Percentiles rank a stretch among this genome's conserved stretches.
phyloP scores from a whole-genome alignment of 1,284 basidiomycete species.

The Phellinidium pouzarii region DNA sequence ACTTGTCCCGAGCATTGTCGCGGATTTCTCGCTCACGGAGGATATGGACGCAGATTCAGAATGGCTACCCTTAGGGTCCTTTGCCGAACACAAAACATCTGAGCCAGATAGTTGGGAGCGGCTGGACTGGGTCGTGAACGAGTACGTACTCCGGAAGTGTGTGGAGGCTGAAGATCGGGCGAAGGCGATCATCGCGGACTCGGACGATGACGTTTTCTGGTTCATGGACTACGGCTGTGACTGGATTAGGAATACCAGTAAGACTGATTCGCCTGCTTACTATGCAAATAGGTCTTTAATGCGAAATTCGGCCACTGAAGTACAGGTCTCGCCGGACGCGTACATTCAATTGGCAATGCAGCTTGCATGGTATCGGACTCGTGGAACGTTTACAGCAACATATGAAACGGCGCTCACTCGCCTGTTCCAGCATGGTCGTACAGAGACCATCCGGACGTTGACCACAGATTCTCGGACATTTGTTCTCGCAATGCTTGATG shows the following conservation, averaged over 20 bases:
- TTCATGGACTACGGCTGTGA: conserved; percentile 84
- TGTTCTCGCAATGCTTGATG: conserved; percentile 71
- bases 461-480: conserved; percentile 75
- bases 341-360: conserved; percentile 93
- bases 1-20: conserved; percentile 85
- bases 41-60: conserved; percentile 42
- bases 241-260: conserved; percentile 84
- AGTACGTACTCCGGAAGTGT: conserved; percentile 53
- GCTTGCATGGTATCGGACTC: conserved; percentile 83
- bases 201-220: conserved; percentile 81
- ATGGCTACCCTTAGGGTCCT: conserved; percentile 23
- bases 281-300: too few relatives aligned
- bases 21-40: conserved; percentile 75
- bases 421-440: conserved; percentile 86
- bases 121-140: conserved; percentile 75
- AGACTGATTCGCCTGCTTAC: too few relatives aligned
- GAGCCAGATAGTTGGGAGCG: conserved; percentile 47
- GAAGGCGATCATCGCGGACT: conserved; percentile 61
- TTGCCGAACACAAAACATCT: not conserved
- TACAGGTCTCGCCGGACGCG: conserved; percentile 79
- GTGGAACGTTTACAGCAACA: conserved; percentile 77
- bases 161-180: conserved; percentile 55
- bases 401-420: conserved; percentile 95
- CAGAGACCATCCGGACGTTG: conserved; percentile 85
- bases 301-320: conserved; percentile 30